These are phyloP conservation scores for Xylaria arbuscula DNA, from an alignment of 2,329 filamentous ascomycete species.

Conservation along the genomic window DNA sequence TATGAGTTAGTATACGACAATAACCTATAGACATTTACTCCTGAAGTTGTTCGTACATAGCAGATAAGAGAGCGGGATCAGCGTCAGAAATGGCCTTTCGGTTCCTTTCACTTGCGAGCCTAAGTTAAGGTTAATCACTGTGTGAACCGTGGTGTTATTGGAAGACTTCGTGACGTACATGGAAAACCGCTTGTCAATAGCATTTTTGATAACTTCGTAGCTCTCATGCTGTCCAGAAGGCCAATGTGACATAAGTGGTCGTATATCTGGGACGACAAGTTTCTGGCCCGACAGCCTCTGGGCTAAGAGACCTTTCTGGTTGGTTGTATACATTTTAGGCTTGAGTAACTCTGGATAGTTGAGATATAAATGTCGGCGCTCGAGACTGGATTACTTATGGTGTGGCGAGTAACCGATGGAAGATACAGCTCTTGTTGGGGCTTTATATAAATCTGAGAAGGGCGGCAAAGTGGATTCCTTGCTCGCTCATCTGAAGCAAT, in stretches of 20 bases:
- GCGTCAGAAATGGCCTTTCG: slow-evolving; percentile 39
- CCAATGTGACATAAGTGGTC: slow-evolving; percentile 45
- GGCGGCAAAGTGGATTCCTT: background rate
- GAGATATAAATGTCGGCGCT: background rate
- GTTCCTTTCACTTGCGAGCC: slow-evolving; percentile 26
- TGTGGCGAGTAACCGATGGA: background rate
- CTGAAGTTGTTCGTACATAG: slow-evolving; percentile 38
- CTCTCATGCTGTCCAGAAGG: slow-evolving; percentile 40
- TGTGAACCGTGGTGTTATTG: background rate
- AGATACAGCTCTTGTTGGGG: background rate
- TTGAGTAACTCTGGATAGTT: background rate
- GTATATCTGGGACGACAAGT: slow-evolving; percentile 46
- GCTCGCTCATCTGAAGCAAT: background rate
- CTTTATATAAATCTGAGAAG: slow-evolving; percentile 6
- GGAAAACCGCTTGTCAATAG: slow-evolving; percentile 38
- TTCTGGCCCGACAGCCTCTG: slow-evolving; percentile 43
- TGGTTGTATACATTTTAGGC: slow-evolving; percentile 38
- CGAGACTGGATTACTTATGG: background rate
- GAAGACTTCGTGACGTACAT: slow-evolving; percentile 32
- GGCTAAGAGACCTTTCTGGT: slow-evolving; percentile 40
- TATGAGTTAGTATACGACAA: slow-evolving; percentile 1
- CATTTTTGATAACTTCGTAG: slow-evolving; percentile 39
- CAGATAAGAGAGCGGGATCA: slow-evolving; percentile 44
- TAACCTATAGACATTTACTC: background rate
- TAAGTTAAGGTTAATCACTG: slow-evolving; percentile 3